Base-by-base conservation (phyloP, 2,329 filamentous ascomycete species). In the Alternaria conjuncta region DNA sequence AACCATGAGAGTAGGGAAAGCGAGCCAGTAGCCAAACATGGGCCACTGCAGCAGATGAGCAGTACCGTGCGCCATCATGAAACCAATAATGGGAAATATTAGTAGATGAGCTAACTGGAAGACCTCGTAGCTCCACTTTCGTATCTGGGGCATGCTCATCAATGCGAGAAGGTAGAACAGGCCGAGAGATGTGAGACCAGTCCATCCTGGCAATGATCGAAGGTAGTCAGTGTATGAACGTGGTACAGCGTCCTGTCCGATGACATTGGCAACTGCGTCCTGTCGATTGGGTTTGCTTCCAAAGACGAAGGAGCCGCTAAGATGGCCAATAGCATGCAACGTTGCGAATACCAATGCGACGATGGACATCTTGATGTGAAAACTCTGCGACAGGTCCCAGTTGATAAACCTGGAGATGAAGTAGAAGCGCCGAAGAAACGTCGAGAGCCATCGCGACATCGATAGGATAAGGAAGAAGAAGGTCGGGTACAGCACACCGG, bases 401-500 rank as follows among this genome's bases (percentile, higher is more conserved):
- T 88, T 87, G 74, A 88, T 79, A 73, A 88, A 85, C 0, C 84
- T 81, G 3, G 84, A 86, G 61, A 88, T 76, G 57, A 82, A 78
- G 65, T 85, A 86, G 11, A 81, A 86, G n/a, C 83, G 77, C 15
- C 86, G 81, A 43, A 87, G 72, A 57, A 83, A 84, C 0, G 86
- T 88, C 3, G 86, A 83, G 20, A 87, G 82, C 76, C 86, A 87
- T 26, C 86, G 79, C 13, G 84, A 87, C 86, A 88, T 88, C 69
- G 85, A 87, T 6, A 88, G 76, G 7, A 88, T 80, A 60, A 88
- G 79, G 67, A 88, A 87, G 76, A 88, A 88, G 60, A 88, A 82
- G 1, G 86, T 87, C 18, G 86, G 86, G 53, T 87, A 88, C 1
- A 88, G 69, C 0, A 84, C 83, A 4, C 87, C 87, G 10, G 86